A percentile compares a stretch with the other conserved stretches of the same genome.
These are phyloP conservation scores for Starmerella vaccinii DNA, from an alignment of 805 yeast species.

Conservation along the genomic window DNA sequence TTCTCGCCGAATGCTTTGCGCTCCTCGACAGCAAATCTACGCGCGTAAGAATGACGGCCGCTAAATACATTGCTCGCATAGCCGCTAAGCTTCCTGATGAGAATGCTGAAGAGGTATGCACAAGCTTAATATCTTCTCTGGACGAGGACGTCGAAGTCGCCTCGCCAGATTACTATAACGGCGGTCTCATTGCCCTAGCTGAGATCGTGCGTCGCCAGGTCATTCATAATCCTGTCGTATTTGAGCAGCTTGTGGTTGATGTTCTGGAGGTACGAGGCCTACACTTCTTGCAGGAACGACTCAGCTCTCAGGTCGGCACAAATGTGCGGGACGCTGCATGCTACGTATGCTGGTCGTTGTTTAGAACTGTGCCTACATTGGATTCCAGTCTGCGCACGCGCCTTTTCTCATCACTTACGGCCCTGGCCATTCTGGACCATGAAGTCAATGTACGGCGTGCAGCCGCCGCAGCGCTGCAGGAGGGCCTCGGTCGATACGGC, in stretches of 20 bases:
- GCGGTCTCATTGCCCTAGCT: conserved; percentile 48
- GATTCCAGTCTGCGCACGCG: conserved; percentile 16
- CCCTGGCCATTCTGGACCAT: conserved; percentile 54
- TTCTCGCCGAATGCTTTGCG: conserved; percentile 42
- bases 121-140: conserved; percentile 27
- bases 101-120: conserved; percentile 28
- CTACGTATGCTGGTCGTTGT: conserved; percentile 71
- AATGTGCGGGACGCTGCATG: conserved; percentile 79
- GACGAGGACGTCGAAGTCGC: conserved; percentile 15
- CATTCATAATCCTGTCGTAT: conserved; percentile 11
- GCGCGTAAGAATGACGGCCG: conserved; percentile 49
- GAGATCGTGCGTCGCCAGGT: conserved; percentile 32
- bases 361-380: conserved; percentile 34
- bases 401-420: conserved; percentile 36
- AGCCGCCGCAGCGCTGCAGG: conserved; percentile 79
- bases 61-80: conserved; percentile 54
- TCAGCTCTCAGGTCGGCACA: conserved; percentile 47
- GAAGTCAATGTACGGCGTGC: conserved; percentile 72
- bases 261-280: conserved; percentile 38
- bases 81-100: conserved; percentile 28
- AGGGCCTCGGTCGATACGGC: conserved; percentile 68
- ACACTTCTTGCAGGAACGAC: conserved; percentile 47
- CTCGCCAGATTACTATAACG: conserved; percentile 39
- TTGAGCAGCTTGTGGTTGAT: conserved; percentile 7
- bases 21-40: conserved; percentile 43